Percentiles rank a stretch among this genome's conserved stretches.
Conservation (phyloP, 306 rosid genomes). For the Quercus robur region DNA sequence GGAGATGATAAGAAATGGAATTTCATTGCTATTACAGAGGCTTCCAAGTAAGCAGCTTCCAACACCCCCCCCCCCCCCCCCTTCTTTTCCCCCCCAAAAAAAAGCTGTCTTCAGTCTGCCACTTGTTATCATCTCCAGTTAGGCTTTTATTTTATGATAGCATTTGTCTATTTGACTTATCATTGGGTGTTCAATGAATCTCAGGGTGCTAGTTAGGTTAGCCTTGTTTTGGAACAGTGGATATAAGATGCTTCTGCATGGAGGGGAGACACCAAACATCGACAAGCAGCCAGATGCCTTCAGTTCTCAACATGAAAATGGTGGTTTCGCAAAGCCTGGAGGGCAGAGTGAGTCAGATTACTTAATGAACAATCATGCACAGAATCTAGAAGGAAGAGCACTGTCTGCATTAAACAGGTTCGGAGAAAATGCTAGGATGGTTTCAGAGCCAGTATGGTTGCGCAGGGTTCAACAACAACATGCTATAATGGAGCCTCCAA, state of each 20-base stretch:
- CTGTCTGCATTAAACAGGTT: conserved; percentile 75
- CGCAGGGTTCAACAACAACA: conserved; percentile 59
- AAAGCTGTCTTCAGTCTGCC: not conserved
- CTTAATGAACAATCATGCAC: conserved; percentile 36
- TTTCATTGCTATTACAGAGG: conserved; percentile 87
- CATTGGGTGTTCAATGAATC: conserved; percentile 20
- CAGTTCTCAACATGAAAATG: conserved; percentile 33
- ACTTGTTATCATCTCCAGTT: conserved; percentile 18
- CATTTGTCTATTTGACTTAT: conserved; percentile 17
- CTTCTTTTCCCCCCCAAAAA: not conserved
- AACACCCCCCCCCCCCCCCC: too few species aligned
- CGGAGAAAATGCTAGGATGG: conserved; percentile 71
- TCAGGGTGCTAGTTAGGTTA: conserved; percentile 81
- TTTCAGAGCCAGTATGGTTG: conserved; percentile 57
- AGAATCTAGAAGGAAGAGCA: conserved; percentile 78
- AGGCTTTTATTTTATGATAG: not conserved
- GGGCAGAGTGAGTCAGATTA: conserved; percentile 35
- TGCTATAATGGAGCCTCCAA: conserved; percentile 50
- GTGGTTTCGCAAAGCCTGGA: conserved; percentile 30
- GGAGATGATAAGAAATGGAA: conserved; percentile 91
- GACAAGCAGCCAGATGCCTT: conserved; percentile 29
- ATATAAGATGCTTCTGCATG: conserved; percentile 77
- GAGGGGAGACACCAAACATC: conserved; percentile 73
- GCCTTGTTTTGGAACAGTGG: conserved; percentile 84
- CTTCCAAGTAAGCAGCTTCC: conserved; percentile 61